Conservation (phyloP, 2,329 filamentous ascomycete species). For the Colletotrichum sp. region DNA sequence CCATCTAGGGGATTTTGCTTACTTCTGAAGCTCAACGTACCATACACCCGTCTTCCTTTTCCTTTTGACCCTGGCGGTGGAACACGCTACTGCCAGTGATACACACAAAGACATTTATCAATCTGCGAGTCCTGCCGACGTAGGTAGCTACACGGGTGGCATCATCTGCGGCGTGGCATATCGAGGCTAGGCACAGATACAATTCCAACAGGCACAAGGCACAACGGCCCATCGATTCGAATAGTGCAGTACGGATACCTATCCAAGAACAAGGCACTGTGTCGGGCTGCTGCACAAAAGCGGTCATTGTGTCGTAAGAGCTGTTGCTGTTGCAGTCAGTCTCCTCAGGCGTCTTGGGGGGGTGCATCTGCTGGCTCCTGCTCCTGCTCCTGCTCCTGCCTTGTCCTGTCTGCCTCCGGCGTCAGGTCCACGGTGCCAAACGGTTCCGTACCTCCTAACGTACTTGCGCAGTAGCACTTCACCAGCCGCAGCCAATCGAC, state of each 20-base stretch:
- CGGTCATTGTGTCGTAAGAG: slow-evolving; percentile 5
- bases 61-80: not conserved
- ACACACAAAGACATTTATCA: not conserved
- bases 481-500: not conserved
- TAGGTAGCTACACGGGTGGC: not conserved
- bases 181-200: not conserved
- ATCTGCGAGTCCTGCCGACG: not conserved
- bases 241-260: not conserved
- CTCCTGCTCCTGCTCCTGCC: not conserved
- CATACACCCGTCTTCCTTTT: not conserved
- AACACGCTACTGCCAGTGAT: not conserved
- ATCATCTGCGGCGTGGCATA: not conserved
- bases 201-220: not conserved
- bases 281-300: slow-evolving; percentile 6
- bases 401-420: not conserved
- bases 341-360: not conserved
- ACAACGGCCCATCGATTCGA: not conserved
- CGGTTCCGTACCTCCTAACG: not conserved
- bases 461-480: not conserved
- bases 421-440: not conserved
- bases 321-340: not conserved
- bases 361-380: not conserved
- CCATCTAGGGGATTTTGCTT: not conserved
- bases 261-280: not conserved
- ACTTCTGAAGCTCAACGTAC: not conserved